Percentiles rank a stretch among this genome's conserved stretches.
Conservation (phyloP, 2,329 filamentous ascomycete species). For the Xylariales sp. region DNA sequence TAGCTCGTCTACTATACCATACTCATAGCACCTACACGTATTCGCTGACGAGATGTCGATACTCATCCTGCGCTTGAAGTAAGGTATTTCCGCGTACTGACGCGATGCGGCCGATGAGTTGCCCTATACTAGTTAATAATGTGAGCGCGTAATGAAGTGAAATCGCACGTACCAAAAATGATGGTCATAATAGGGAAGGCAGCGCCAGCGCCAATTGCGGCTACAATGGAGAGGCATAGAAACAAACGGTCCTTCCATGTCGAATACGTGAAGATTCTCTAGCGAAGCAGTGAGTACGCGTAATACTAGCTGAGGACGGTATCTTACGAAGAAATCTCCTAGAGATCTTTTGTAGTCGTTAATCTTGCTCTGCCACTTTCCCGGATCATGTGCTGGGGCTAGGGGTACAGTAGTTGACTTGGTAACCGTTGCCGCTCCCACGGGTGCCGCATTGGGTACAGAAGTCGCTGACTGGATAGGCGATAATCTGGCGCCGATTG, state of each 20-base stretch:
- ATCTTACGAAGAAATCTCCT: constrained; percentile 44
- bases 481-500: constrained; percentile 33
- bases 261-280: constrained; percentile 49
- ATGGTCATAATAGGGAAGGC: constrained; percentile 63
- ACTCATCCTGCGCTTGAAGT: constrained; percentile 40
- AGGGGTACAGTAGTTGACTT: constrained; percentile 27
- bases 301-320: not conserved
- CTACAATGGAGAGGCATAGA: constrained; percentile 41
- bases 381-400: constrained; percentile 30
- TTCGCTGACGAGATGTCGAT: constrained; percentile 54
- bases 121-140: constrained; percentile 48
- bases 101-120: constrained; percentile 62
- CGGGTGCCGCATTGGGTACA: constrained; percentile 32
- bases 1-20: not conserved
- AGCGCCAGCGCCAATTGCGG: constrained; percentile 46
- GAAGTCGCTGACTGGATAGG: constrained; percentile 42
- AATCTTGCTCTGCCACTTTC: constrained; percentile 33
- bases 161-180: constrained; percentile 59
- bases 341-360: constrained; percentile 40
- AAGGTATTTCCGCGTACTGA: constrained; percentile 40
- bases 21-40: constrained; percentile 55
- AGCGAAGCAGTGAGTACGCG: constrained; percentile 28
- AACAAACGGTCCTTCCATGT: constrained; percentile 46
- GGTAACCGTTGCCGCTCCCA: constrained; percentile 29
- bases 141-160: not conserved